Evolutionary conservation across 2,329 filamentous ascomycete species (phyloP), one percentile per base, ranked within the genome.

Genomic region (Trichoderma breve): DNA sequence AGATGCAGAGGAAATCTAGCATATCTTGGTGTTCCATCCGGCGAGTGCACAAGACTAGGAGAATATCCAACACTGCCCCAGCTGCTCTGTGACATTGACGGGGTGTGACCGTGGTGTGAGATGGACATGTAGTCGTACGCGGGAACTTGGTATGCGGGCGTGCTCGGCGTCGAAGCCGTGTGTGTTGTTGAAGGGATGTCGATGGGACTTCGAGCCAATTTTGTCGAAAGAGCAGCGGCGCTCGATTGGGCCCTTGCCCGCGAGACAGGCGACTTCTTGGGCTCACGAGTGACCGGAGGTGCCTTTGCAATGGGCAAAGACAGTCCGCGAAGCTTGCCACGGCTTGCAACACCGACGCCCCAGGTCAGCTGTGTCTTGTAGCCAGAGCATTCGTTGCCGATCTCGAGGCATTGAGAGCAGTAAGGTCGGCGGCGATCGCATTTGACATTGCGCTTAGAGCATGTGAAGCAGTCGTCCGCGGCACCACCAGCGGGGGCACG

Each of bases 341-440:
- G 91, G 83, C 95, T 98, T 71, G 95, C 95, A 72, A 98, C 95
- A 66, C 95, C 95, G 62, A 98, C 93, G 55, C 94, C 94, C 95
- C 95, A 98, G 61, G 95, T 98, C 82, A 98, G 87, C 77, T 95
- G 95, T 18, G 95, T 98, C 84, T 97, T 97, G 86, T 98, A 98
- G 73, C 95, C 95, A 32, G 93, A 94, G 84, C 95, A 98, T 79
- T 97, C 94, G 80, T 94, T 94, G 75, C 94, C 95, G 75, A 94
- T 88, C 77, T 97, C 93, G 74, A 98, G 88, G 82, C 95, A 99
- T 83, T 94, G 95, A 58, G 94, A 94, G 84, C 96, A 98, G 83
- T 98, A 98, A 9, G 95, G 95, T 77, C 95, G 89, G 79, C 94
- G 90, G 77, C 95, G 91, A 83, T 98, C 95, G 84, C 95, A 99